Conservation (phyloP, 495 filamentous ascomycete species). For the Neurospora sp. region DNA sequence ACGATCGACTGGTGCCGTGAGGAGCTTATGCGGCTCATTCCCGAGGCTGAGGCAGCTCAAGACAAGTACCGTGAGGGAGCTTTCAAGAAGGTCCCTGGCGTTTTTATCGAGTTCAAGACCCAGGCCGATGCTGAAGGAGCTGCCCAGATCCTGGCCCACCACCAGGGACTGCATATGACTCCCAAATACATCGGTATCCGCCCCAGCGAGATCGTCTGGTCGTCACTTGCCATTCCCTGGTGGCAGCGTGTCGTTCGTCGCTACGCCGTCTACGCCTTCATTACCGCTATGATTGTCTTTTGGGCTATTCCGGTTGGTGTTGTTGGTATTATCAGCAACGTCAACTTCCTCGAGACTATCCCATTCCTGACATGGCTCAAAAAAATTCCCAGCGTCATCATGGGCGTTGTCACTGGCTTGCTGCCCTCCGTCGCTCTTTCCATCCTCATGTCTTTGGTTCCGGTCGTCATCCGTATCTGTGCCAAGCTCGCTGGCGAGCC, state of each 20-base stretch:
- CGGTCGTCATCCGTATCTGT: constrained; percentile 69
- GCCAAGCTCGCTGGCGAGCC: constrained; percentile 64
- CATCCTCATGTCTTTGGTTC: constrained; percentile 81
- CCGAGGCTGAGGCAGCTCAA: constrained; percentile 68
- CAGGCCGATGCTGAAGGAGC: constrained; percentile 81
- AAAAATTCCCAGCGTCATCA: constrained; percentile 56
- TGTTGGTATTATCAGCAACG: constrained; percentile 81
- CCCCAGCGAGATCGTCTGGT: constrained; percentile 84
- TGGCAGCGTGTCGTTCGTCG: constrained; percentile 71
- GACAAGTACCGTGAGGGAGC: constrained; percentile 60
- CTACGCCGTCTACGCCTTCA: constrained; percentile 57
- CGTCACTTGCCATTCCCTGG: constrained; percentile 77
- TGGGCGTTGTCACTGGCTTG: constrained; percentile 78
- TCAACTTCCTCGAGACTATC: constrained; percentile 52
- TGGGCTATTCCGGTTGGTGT: constrained; percentile 89
- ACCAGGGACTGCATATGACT: constrained; percentile 86
- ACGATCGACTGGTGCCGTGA: constrained; percentile 86
- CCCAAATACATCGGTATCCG: constrained; percentile 80
- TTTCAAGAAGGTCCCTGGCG: constrained; percentile 55
- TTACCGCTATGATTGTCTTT: constrained; percentile 77
- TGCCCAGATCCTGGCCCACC: constrained; percentile 77
- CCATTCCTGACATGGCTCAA: constrained; percentile 67
- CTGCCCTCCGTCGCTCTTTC: constrained; percentile 71
- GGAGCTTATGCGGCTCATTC: constrained; percentile 72
- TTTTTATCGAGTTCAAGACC: constrained; percentile 80